Base-by-base conservation (phyloP, 2,329 filamentous ascomycete species). In the Microthyrium microscopicum region DNA sequence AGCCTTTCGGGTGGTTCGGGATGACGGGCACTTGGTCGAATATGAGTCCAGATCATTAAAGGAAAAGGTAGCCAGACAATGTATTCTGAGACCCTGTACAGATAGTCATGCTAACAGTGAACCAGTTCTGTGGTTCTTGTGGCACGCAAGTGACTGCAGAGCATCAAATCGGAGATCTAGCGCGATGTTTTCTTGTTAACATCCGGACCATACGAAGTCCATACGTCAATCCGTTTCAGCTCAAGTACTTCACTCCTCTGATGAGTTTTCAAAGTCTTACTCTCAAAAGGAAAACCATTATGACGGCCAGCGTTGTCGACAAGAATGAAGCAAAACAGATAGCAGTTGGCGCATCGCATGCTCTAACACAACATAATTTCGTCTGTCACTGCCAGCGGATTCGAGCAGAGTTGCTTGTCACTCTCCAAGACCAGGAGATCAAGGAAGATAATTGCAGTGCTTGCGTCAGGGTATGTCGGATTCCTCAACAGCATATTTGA, bases 391-490 rank as follows among this genome's bases (percentile, higher is more conserved):
- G 26, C 13, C 12, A 16, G 8, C 26, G 17, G 8, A 8, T 29
- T 29, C 26, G 17, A 16, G 26, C 26, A 11, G 26, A 29, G 7
- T 29, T 29, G 17, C 13, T 29, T 12, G 26, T 29, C 7, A 11
- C 26, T 16, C 12, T 29, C 7, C 26, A 16, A 15, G 26, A 15
- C 15, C 26, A 29, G 17, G 26, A 29, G 26, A 8, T 29, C 15
- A 29, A 29, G 15, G 26, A 29, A 29, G 26, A 29, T 15, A 29
- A 29, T 16, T 29, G 26, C 13, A 29, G 26, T 16, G 12, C 26
- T 8, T 29, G 26, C 13, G 26, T 29, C 26, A 29, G 26, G 26
- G 26, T 29, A 29, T 15, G 26, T 29, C 26, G 12, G 8, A 7
- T 29, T 9, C 8, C 8, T 8, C 12, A 16, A 12, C 7, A 8